Percentiles rank a stretch among this genome's conserved stretches.
Evolutionary conservation across 2,329 filamentous ascomycete genomes (phyloP).

Genomic region (Epichloe typhina): DNA sequence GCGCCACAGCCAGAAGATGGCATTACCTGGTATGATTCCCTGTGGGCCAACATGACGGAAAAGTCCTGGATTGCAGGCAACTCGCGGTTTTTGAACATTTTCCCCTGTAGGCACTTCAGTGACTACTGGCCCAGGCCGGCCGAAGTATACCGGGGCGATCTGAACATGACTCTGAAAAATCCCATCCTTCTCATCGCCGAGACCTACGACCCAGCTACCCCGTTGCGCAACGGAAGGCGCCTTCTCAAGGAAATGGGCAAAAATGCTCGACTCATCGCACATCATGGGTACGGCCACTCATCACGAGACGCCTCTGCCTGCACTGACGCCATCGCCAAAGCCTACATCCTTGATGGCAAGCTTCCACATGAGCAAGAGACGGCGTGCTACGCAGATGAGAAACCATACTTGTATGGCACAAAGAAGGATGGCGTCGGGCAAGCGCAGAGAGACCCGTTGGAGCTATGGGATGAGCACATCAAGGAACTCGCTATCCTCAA

Average conservation of each 20-base stretch:
- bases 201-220: slow-evolving; percentile 37
- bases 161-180: slow-evolving; percentile 29
- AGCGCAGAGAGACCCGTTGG: slow-evolving; percentile 4
- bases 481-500: slow-evolving; percentile 7
- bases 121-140: slow-evolving; percentile 32
- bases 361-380: slow-evolving; percentile 29
- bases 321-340: slow-evolving; percentile 27
- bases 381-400: slow-evolving; percentile 32
- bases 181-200: slow-evolving; percentile 35
- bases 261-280: slow-evolving; percentile 33
- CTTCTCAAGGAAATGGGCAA: slow-evolving; percentile 31
- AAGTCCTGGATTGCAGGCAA: slow-evolving; percentile 34
- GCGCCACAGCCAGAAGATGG: slow-evolving; percentile 23
- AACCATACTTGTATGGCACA: slow-evolving; percentile 31
- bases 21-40: slow-evolving; percentile 30
- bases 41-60: slow-evolving; percentile 34
- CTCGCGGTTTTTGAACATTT: slow-evolving; percentile 29
- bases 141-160: slow-evolving; percentile 32
- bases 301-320: slow-evolving; percentile 31
- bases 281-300: slow-evolving; percentile 37
- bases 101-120: slow-evolving; percentile 33
- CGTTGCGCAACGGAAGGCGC: slow-evolving; percentile 32
- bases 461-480: slow-evolving; percentile 11
- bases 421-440: slow-evolving; percentile 4
- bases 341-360: slow-evolving; percentile 27